Evolutionary conservation across 78 protist genomes (phyloP), one percentile per base, ranked within the genome.

Genomic region (Guillardia theta): DNA sequence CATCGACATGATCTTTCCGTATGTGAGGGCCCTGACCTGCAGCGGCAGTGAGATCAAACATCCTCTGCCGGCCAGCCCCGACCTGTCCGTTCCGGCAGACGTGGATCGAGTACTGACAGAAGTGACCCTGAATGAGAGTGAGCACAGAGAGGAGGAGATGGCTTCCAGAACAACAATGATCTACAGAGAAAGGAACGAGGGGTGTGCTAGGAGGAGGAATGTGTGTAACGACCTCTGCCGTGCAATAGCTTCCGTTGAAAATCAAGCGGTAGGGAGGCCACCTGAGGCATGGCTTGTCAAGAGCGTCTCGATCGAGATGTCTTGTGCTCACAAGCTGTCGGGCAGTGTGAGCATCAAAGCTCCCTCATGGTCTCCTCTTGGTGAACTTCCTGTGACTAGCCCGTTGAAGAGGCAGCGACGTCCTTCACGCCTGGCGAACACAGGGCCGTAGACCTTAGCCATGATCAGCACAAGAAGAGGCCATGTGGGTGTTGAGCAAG

Each of bases 51-150:
- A 58, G 27, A 24, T 9, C 70, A 58, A 1, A 58, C 70, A 9
- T 8, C 70, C 39, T 0, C 70, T 30, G 27, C 70, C 41, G 21
- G 62, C 62, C 62, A 53, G 62, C 41, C 46, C 36, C 1, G 9
- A 70, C 83, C 83, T 70, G 83, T 12, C 83, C 83, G 41, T 70
- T 70, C 10, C 83, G 83, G 41, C 83, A 70, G 83, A 70, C 83
- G 41, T 70, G 83, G 83, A 70, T 70, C 9, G 83, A 70, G 41
- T 70, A 70, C 21, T 70, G 83, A 24, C 83, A 70, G 41, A 70
- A 70, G 41, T 70, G 83, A 18, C 83, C 83, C n/a, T n/a, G n/a
- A n/a, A n/a, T n/a, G n/a, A n/a, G n/a, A n/a, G n/a, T n/a, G n/a
- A n/a, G n/a, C n/a, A n/a, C n/a, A n/a, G n/a, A n/a, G n/a, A n/a